A percentile compares a stretch with the other conserved stretches of the same genome.
phyloP scores from a whole-genome alignment of 306 rosid species.

The Acacia crassicarpa region DNA sequence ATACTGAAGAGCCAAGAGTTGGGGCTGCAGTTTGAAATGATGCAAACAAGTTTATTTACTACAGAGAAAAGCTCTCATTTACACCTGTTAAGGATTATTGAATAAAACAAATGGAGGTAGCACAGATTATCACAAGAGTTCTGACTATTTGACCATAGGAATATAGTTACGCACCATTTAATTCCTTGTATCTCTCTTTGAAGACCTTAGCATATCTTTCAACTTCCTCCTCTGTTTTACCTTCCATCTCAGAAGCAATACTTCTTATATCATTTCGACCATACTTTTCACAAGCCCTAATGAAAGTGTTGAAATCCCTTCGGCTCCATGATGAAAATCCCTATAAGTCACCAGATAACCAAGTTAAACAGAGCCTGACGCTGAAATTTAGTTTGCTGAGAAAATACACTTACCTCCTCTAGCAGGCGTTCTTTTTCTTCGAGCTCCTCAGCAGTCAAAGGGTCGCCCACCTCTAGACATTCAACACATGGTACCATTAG shows the following conservation, averaged over 20 bases:
- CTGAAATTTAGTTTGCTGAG: slow-evolving; percentile 20
- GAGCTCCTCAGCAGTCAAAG: slow-evolving; percentile 91
- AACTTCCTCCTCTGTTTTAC: slow-evolving; percentile 92
- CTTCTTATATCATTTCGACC: slow-evolving; percentile 84
- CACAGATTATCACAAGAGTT: not conserved
- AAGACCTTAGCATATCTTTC: slow-evolving; percentile 91
- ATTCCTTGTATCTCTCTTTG: slow-evolving; percentile 90
- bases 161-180: slow-evolving; percentile 65
- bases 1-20: not conserved
- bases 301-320: slow-evolving; percentile 91
- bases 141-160: no score
- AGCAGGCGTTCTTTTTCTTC: slow-evolving; percentile 93
- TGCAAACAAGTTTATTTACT: slow-evolving; percentile 13
- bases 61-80: not conserved
- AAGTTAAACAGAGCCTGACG: slow-evolving; percentile 27
- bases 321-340: slow-evolving; percentile 99
- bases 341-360: slow-evolving; percentile 46
- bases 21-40: not conserved
- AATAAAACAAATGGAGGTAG: not conserved
- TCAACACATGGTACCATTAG: slow-evolving; percentile 22
- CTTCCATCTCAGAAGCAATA: slow-evolving; percentile 96
- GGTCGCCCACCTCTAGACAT: slow-evolving; percentile 79
- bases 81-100: not conserved
- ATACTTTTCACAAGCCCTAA: slow-evolving; percentile 98
- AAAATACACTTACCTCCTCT: slow-evolving; percentile 58